Evolutionary conservation across 768 basidiomycete genomes (phyloP).

Genomic region (Exsudoporus frostii): DNA sequence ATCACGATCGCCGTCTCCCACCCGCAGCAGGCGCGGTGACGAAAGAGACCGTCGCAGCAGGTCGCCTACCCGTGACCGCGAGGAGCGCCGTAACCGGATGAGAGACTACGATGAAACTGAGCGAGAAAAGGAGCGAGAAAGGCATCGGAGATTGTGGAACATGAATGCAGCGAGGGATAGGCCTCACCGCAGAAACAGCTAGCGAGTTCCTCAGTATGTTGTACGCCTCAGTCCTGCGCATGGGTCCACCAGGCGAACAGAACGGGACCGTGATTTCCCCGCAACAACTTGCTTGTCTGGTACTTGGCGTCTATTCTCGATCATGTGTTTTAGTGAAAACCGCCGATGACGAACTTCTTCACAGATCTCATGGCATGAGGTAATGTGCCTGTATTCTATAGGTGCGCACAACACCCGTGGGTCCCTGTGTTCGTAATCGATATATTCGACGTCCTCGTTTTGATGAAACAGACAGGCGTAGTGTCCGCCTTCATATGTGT

Average conservation of each 20-base stretch:
- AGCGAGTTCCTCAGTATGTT: constrained; percentile 11
- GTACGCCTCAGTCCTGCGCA: constrained; percentile 1
- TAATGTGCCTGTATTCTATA: constrained; percentile 15
- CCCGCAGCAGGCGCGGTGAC: constrained; percentile 12
- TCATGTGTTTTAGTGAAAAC: constrained; percentile 10
- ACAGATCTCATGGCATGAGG: constrained; percentile 16
- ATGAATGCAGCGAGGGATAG: constrained; percentile 40
- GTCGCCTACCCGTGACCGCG: constrained; percentile 25
- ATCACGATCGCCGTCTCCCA: constrained; percentile 38
- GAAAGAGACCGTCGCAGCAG: constrained; percentile 29
- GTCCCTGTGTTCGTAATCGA: constrained; percentile 10
- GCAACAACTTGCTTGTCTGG: neutral
- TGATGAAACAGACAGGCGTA: constrained; percentile 14
- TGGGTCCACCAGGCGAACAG: constrained; percentile 6
- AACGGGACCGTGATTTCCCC: neutral
- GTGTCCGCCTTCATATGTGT: constrained; percentile 1
- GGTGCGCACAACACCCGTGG: constrained; percentile 11
- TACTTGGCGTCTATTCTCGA: constrained; percentile 6
- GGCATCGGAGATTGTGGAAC: constrained; percentile 54
- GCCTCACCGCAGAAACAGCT: constrained; percentile 21
- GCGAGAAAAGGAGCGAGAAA: constrained; percentile 33
- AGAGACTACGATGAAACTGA: constrained; percentile 29
- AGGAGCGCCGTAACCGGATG: constrained; percentile 14
- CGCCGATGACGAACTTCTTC: constrained; percentile 13
- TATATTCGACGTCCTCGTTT: constrained; percentile 18